Evolutionary conservation across 1,284 basidiomycete species (phyloP).

Genomic region (Phellopilus nigrolimitatus): DNA sequence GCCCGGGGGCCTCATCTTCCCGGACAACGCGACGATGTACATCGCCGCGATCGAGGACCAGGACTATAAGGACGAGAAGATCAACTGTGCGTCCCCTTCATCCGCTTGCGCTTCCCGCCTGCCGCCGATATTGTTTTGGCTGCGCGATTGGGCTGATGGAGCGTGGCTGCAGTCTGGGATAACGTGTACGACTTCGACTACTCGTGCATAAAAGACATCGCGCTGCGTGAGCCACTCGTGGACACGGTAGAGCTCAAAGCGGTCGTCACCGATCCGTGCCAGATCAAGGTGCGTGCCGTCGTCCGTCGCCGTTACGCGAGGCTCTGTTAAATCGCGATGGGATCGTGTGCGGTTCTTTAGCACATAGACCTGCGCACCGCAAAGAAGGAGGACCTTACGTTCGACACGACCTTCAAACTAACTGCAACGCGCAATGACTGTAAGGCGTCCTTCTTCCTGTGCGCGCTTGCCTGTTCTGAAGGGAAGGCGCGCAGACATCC

Average conservation of each 20-base stretch:
- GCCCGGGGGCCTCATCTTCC: constrained; percentile 90
- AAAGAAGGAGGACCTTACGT: constrained; percentile 93
- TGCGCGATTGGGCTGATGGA: background rate
- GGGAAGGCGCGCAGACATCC: constrained; percentile 65
- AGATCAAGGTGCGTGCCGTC: constrained; percentile 60
- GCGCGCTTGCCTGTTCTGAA: constrained; percentile 4
- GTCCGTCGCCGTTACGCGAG: constrained; percentile 11
- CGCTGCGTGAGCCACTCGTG: constrained; percentile 92
- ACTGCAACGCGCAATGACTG: constrained; percentile 90
- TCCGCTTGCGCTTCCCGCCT: too few relatives aligned
- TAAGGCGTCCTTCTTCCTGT: constrained; percentile 36
- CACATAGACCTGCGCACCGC: constrained; percentile 89
- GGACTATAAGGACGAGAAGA: constrained; percentile 99
- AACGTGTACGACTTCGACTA: constrained; percentile 99
- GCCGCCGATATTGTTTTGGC: too few relatives aligned
- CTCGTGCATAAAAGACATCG: constrained; percentile 99
- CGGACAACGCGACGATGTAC: constrained; percentile 92
- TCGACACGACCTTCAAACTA: constrained; percentile 78
- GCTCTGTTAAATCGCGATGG: background rate
- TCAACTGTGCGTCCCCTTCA: constrained; percentile 72
- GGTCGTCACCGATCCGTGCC: constrained; percentile 86
- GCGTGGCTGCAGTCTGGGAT: constrained; percentile 84
- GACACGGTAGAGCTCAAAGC: constrained; percentile 95
- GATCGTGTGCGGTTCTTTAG: too few relatives aligned
- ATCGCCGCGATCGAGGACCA: constrained; percentile 98